Percentiles rank a stretch among this genome's conserved stretches.
Conservation (phyloP, 768 basidiomycete species). For the Boletus patriciae region DNA sequence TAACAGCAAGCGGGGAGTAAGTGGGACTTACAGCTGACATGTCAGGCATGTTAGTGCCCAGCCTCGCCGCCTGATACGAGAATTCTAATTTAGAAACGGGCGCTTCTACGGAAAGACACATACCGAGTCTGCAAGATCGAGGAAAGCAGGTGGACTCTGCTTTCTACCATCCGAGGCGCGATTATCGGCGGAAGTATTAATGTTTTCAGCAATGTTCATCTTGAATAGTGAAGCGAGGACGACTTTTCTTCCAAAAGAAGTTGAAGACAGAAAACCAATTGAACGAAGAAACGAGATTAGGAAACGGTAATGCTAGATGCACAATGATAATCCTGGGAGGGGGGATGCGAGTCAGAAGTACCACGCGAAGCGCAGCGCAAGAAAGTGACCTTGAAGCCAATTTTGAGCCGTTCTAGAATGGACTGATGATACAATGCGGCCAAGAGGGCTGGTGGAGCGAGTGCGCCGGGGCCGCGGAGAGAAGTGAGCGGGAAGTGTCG, state of each 20-base stretch:
- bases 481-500: constrained; percentile 13
- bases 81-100: constrained; percentile 4
- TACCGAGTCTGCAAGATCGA: constrained; percentile 93
- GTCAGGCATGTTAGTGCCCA: constrained; percentile 85
- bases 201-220: constrained; percentile 75
- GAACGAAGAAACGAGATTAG: constrained; percentile 50
- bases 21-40: constrained; percentile 69
- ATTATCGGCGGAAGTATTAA: constrained; percentile 73
- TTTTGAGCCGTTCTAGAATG: constrained; percentile 75
- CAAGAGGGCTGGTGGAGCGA: constrained; percentile 41
- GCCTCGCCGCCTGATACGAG: constrained; percentile 64
- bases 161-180: constrained; percentile 68
- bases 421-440: constrained; percentile 81
- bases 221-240: constrained; percentile 43
- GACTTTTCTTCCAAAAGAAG: constrained; percentile 52
- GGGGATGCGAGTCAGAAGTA: constrained; percentile 25
- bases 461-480: constrained; percentile 23
- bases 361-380: constrained; percentile 15
- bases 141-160: constrained; percentile 87
- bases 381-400: constrained; percentile 62
- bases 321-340: constrained; percentile 59
- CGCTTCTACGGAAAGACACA: constrained; percentile 34
- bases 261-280: constrained; percentile 56
- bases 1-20: not conserved
- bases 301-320: constrained; percentile 59